Evolutionary conservation across 1,284 basidiomycete genomes (phyloP).

Genomic region (Apiotrichum laibachii): DNA sequence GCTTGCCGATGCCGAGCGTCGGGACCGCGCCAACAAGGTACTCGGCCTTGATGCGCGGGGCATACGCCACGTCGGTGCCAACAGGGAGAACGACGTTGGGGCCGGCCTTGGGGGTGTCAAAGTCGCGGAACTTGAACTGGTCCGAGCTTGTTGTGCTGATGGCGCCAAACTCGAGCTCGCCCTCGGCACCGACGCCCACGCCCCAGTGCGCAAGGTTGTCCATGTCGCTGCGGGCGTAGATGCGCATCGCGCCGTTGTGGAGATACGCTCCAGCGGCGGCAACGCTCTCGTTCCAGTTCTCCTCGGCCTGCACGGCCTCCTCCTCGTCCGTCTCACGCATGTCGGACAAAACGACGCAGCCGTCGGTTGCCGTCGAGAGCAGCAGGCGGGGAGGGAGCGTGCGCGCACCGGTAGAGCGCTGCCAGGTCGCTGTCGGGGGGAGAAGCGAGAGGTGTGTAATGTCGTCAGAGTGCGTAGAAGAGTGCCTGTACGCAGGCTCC

Average conservation of each 20-base stretch:
- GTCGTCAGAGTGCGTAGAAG: slow-evolving; percentile 56
- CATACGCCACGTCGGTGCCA: slow-evolving; percentile 32
- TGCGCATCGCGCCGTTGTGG: slow-evolving; percentile 35
- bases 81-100: slow-evolving; percentile 32
- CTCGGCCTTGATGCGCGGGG: slow-evolving; percentile 32
- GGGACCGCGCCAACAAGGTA: slow-evolving; percentile 49
- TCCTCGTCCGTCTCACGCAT: slow-evolving; percentile 54
- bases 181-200: slow-evolving; percentile 24
- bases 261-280: slow-evolving; percentile 37
- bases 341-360: slow-evolving; percentile 52
- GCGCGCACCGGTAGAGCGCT: slow-evolving; percentile 8
- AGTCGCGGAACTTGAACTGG: slow-evolving; percentile 38
- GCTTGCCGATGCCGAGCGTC: slow-evolving; percentile 39
- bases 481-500: slow-evolving; percentile 50
- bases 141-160: slow-evolving; percentile 28
- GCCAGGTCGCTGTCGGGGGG: slow-evolving; percentile 42
- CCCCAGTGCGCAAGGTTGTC: slow-evolving; percentile 44
- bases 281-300: slow-evolving; percentile 50
- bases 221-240: slow-evolving; percentile 53
- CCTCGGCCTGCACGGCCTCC: slow-evolving; percentile 51
- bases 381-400: slow-evolving; percentile 44
- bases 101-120: slow-evolving; percentile 25
- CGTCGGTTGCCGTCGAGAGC: slow-evolving; percentile 54
- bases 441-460: slow-evolving; percentile 54
- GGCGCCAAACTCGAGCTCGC: slow-evolving; percentile 41